Evolutionary conservation across 306 rosid species (phyloP).

Genomic region (Pachyrhizus erosus): DNA sequence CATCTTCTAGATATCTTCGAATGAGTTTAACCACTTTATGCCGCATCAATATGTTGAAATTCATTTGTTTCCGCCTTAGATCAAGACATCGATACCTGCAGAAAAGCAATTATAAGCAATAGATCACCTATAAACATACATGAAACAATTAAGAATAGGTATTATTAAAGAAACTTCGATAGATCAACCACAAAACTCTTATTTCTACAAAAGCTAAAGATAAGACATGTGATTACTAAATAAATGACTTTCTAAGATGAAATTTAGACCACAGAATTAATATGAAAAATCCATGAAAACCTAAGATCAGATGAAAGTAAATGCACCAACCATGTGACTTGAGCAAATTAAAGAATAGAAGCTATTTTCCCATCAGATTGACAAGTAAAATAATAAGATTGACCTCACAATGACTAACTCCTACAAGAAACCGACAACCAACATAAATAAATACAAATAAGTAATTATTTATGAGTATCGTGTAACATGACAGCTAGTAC

Average conservation of each 20-base stretch:
- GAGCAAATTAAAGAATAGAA: constrained; percentile 29
- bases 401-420: not conserved
- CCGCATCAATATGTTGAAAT: constrained; percentile 75
- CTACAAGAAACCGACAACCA: constrained; percentile 2
- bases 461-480: constrained; percentile 18
- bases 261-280: constrained; percentile 12
- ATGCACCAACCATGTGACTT: constrained; percentile 4
- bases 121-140: constrained; percentile 30
- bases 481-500: constrained; percentile 45
- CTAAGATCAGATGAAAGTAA: not conserved
- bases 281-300: not conserved
- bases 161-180: not conserved
- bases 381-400: constrained; percentile 6
- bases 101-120: constrained; percentile 37
- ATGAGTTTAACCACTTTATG: constrained; percentile 90
- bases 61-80: constrained; percentile 88
- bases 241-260: not conserved
- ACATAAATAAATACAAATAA: not conserved
- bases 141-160: not conserved
- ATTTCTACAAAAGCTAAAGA: not conserved
- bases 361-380: not conserved
- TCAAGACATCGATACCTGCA: constrained; percentile 92
- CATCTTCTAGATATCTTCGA: constrained; percentile 86
- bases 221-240: not conserved
- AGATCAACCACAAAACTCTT: not conserved